Evolutionary conservation across 2,329 filamentous ascomycete species (phyloP).

Genomic region (Aspergillus felis): DNA sequence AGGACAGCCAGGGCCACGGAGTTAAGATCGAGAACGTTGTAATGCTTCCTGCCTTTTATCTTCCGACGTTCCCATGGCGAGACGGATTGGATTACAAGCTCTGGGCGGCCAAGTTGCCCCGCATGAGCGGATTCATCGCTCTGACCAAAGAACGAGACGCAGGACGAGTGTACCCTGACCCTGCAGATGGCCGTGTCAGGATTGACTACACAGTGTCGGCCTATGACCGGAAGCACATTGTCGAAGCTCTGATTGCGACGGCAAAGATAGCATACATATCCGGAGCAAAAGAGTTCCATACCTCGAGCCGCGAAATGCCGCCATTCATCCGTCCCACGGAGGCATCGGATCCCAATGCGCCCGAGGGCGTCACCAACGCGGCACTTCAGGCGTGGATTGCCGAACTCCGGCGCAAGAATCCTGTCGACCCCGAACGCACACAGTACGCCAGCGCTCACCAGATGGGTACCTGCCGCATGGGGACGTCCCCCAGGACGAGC

Average conservation of each 20-base stretch:
- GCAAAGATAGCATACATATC: conserved; percentile 74
- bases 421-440: conserved; percentile 45
- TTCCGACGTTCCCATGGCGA: conserved; percentile 64
- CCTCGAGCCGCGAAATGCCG: conserved; percentile 57
- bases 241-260: conserved; percentile 67
- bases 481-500: conserved; percentile 35
- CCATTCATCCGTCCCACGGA: conserved; percentile 55
- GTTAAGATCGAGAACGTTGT: conserved; percentile 72
- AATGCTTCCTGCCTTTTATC: conserved; percentile 67
- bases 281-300: conserved; percentile 76
- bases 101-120: conserved; percentile 62
- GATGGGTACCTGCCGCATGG: conserved; percentile 51
- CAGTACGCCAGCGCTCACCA: conserved; percentile 47
- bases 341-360: conserved; percentile 17
- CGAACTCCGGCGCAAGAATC: conserved; percentile 43
- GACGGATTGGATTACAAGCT: conserved; percentile 68
- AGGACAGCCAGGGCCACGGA: conserved; percentile 77
- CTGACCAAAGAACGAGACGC: conserved; percentile 72
- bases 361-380: conserved; percentile 50
- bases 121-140: conserved; percentile 68
- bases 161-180: conserved; percentile 70
- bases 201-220: conserved; percentile 68
- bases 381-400: conserved; percentile 54
- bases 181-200: conserved; percentile 59
- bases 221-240: conserved; percentile 67